phyloP scores from a whole-genome alignment of 2,329 filamentous ascomycete species.

The Parasarocladium wereldwijsianum region DNA sequence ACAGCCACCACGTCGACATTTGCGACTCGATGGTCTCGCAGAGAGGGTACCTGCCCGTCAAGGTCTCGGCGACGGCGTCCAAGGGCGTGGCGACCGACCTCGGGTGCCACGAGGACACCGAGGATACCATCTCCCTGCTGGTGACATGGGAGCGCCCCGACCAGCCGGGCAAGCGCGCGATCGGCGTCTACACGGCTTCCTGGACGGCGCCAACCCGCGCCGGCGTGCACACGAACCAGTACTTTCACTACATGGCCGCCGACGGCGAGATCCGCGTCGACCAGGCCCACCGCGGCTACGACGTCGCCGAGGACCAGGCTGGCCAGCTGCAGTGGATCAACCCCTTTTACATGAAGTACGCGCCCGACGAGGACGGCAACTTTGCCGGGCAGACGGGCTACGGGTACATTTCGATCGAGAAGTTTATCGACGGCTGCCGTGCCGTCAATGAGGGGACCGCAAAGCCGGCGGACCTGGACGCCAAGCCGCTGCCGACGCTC shows the following conservation, averaged over 20 bases:
- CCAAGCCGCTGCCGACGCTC: slow-evolving; percentile 68
- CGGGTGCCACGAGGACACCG: slow-evolving; percentile 67
- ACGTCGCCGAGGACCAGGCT: slow-evolving; percentile 69
- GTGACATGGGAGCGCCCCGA: slow-evolving; percentile 73
- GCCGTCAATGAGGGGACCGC: slow-evolving; percentile 60
- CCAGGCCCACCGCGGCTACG: slow-evolving; percentile 88
- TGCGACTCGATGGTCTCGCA: slow-evolving; percentile 78
- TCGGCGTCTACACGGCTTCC: slow-evolving; percentile 82
- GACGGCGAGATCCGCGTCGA: slow-evolving; percentile 79
- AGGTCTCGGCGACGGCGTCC: slow-evolving; percentile 63
- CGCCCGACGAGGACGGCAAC: slow-evolving; percentile 87
- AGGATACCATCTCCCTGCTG: slow-evolving; percentile 85
- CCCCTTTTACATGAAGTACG: slow-evolving; percentile 91
- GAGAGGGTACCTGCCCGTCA: slow-evolving; percentile 58
- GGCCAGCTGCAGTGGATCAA: slow-evolving; percentile 74
- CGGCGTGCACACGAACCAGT: slow-evolving; percentile 92
- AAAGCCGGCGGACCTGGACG: slow-evolving; percentile 63
- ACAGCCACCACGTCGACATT: slow-evolving; percentile 87
- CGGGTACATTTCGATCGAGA: slow-evolving; percentile 88
- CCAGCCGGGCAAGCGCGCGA: slow-evolving; percentile 56
- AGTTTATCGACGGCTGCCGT: slow-evolving; percentile 80
- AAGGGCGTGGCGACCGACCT: slow-evolving; percentile 65
- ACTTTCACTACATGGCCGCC: slow-evolving; percentile 85
- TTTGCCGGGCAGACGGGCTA: slow-evolving; percentile 86
- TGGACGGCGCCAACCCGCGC: slow-evolving; percentile 91